Evolutionary conservation across 2,329 filamentous ascomycete species (phyloP).

Genomic region (Fusarium continuum): DNA sequence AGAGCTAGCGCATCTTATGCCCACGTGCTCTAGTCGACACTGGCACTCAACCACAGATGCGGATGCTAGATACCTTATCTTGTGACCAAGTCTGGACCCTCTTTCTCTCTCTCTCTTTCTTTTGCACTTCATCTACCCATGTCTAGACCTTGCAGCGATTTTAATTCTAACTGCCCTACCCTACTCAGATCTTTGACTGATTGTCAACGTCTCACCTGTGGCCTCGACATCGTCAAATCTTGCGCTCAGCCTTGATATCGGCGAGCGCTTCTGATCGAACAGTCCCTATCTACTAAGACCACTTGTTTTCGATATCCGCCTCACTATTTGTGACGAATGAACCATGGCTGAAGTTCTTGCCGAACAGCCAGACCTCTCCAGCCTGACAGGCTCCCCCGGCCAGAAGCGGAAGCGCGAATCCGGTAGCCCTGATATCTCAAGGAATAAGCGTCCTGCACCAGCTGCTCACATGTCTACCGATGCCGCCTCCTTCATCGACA

Average conservation of each 20-base stretch:
- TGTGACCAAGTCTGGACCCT: neutral
- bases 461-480: slow-evolving; percentile 58
- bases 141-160: slow-evolving; percentile 1
- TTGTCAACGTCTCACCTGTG: slow-evolving; percentile 36
- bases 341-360: slow-evolving; percentile 59
- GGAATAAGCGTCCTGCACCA: slow-evolving; percentile 60
- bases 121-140: slow-evolving; percentile 16
- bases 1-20: slow-evolving; percentile 14
- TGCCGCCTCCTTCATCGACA: slow-evolving; percentile 64
- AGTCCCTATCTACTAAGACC: neutral
- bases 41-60: slow-evolving; percentile 3
- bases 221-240: slow-evolving; percentile 31
- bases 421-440: slow-evolving; percentile 60
- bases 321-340: slow-evolving; percentile 5
- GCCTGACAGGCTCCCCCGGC: slow-evolving; percentile 54
- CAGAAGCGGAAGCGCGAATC: slow-evolving; percentile 66
- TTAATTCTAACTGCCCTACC: slow-evolving; percentile 38
- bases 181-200: slow-evolving; percentile 35
- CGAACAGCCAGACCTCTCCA: slow-evolving; percentile 60
- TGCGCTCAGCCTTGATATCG: slow-evolving; percentile 13
- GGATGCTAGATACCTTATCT: slow-evolving; percentile 8
- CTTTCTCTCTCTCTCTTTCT: neutral
- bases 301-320: neutral
- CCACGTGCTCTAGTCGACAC: slow-evolving; percentile 7
- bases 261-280: slow-evolving; percentile 31